Evolutionary conservation across 345 rosid species (phyloP).

Genomic region (Crucihimalaya himalaica): DNA sequence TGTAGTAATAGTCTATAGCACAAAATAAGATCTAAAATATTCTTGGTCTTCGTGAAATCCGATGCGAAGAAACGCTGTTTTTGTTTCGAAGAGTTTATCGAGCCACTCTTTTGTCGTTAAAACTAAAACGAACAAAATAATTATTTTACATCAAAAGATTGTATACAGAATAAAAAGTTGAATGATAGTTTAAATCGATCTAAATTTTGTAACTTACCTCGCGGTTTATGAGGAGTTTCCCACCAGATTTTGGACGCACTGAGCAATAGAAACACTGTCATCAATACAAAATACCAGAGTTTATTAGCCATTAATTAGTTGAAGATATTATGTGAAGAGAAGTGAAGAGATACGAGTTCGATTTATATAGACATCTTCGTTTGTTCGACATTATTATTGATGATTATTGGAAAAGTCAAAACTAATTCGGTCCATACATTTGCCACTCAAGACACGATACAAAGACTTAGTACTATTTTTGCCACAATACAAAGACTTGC

Average conservation of each 20-base stretch:
- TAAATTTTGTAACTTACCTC: conserved; percentile 9
- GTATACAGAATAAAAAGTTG: background rate
- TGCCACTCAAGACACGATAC: conserved; percentile 10
- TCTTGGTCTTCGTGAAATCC: conserved; percentile 35
- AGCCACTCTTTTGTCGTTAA: conserved; percentile 21
- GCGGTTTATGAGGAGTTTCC: conserved; percentile 28
- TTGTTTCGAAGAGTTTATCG: conserved; percentile 19
- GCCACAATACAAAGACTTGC: background rate
- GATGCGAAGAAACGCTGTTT: conserved; percentile 12
- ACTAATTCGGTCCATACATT: conserved; percentile 7
- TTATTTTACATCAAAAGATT: background rate
- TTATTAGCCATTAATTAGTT: conserved; percentile 16
- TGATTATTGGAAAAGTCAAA: conserved; percentile 15
- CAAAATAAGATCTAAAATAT: conserved; percentile 30
- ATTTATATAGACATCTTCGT: conserved; percentile 32
- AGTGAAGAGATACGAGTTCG: background rate
- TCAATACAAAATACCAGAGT: conserved; percentile 19
- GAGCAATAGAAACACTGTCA: conserved; percentile 22
- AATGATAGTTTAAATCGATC: conserved; percentile 1
- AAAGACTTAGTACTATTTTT: conserved; percentile 12
- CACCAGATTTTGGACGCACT: conserved; percentile 32
- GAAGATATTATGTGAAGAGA: background rate
- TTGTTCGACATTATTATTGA: background rate
- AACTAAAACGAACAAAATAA: background rate
- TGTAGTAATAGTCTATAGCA: conserved; percentile 21